Base-by-base conservation (phyloP, 441 rosid genomes). In the Raphanus hybrid region DNA sequence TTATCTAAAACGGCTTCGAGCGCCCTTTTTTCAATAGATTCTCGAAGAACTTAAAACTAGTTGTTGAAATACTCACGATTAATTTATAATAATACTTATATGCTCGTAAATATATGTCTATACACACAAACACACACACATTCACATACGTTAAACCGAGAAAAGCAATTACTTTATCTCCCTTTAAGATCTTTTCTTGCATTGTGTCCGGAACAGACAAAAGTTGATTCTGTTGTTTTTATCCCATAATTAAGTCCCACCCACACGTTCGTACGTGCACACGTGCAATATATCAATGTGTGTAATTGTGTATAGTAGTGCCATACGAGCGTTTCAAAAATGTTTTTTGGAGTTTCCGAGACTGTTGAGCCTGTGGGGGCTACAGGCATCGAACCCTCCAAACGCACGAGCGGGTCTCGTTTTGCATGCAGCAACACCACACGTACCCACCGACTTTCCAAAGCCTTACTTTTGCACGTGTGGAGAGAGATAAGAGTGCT, bases 391-490 rank as follows among this genome's bases (percentile, higher is more conserved):
- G 75, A 59, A 64, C 79, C 76, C 54, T 74, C 82, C 78, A 69
- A 27, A 63, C 78, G 35, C 82, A 78, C 82, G 82, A 73, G 78
- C 74, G 78, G 78, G 34, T 78, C 76, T 79, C 52, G 65, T 57
- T 74, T 75, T 79, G 79, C 82, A 75, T 79, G 82, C 73, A 57
- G 9, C 57, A 0, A 57, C 54, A 64, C 69, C 64, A 59, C 69
- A 79, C 78, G 78, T 73, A 79, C 75, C 78, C 82, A 75, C 82
- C 82, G 82, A 75, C 82, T 79, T 75, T 75, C 57, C 61, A 18
- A 79, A 75, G 29, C 79, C 73, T 79, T 74, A 34, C 78, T 69
- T 68, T 64, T 79, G 82, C 82, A 79, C 82, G 78, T 79, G 79
- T 79, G 75, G 82, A 69, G 75, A 63, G 81, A 78, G 75, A 64